phyloP scores from a whole-genome alignment of 116 monocot species.

The Cymodocea nodosa region DNA sequence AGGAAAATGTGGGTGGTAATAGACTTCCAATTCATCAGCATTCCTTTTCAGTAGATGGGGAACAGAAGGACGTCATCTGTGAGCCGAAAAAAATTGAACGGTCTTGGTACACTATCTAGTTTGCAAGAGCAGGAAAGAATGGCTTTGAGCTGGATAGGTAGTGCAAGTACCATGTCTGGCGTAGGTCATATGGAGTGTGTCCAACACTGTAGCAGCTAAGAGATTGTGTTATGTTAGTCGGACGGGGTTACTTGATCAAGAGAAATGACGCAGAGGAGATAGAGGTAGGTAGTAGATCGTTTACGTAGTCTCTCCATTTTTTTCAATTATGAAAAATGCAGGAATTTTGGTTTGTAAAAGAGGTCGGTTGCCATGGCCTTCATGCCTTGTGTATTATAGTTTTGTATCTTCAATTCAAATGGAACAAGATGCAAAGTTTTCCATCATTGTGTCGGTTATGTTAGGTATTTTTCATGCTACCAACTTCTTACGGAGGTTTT shows the following conservation, averaged over 20 bases:
- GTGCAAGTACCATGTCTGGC: constrained; percentile 9
- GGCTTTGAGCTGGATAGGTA: neutral
- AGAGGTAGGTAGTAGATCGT: constrained; percentile 9
- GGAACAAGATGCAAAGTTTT: neutral
- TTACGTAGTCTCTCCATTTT: constrained; percentile 2
- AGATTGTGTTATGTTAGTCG: constrained; percentile 41
- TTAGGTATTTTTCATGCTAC: too few relatives aligned
- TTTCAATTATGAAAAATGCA: constrained; percentile 6
- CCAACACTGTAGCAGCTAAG: constrained; percentile 54
- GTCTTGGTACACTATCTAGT: neutral
- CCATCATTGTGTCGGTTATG: too few relatives aligned
- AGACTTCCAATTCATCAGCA: neutral
- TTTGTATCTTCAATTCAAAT: constrained; percentile 8
- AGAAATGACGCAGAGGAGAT: constrained; percentile 12
- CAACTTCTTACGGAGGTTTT: too few relatives aligned
- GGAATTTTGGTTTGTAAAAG: constrained; percentile 1
- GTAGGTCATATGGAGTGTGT: constrained; percentile 14
- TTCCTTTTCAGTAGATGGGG: neutral
- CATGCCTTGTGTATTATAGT: constrained; percentile 9
- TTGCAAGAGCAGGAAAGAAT: neutral
- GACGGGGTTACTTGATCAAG: constrained; percentile 5
- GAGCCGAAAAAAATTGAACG: neutral
- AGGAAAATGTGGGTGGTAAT: neutral
- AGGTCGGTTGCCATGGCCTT: constrained; percentile 2
- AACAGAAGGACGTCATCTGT: neutral